Base-by-base conservation (phyloP, 2,329 filamentous ascomycete species). In the Teratosphaeria zuluensis region DNA sequence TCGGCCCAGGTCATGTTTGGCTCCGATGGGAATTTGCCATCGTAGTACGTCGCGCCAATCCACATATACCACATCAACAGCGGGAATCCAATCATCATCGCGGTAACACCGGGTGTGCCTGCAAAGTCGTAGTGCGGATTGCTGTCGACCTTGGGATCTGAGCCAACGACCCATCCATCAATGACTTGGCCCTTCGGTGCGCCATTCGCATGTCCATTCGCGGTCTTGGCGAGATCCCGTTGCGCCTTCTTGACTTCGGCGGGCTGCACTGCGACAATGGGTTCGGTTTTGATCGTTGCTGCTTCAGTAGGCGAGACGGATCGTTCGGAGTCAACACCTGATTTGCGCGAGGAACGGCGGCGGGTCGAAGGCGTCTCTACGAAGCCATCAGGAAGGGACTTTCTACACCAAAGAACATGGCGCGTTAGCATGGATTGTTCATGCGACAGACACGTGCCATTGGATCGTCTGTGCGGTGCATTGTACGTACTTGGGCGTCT, bases 41-140 rank as follows among this genome's bases (percentile, higher is more conserved):
- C 79, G 76, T 96, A 99, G 77, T 92, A 96, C 55, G 87, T 92
- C 35, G 92, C 89, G 55, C 94, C 94, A 74, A 95, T 86, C 92
- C 92, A 97, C 92, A 99, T 96, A 78, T 96, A 97, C 82, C 90
- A 96, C 92, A 97, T 97, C 67, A 99, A 82, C 42, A 86, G 62
- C n/a, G 94, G 94, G 75, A 97, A 99, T 53, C 88, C 84, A 62
- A 91, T 81, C 90, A 97, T 97, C 84, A 96, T 91, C 65, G 83
- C 78, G 16, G 82, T 76, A 51, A 92, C 87, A 58, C 94, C 92
- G n/a, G 81, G 72, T 2, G 89, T 86, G 59, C 94, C 94, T 63
- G 92, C 92, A 71, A 97, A 99, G 72, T 99, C 95, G 64, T 81
- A 81, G 62, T 83, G 69, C 48, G 80, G 80, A 57, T 78, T 78